These are phyloP conservation scores for Monosporascus sp. DNA, from an alignment of 2,329 filamentous ascomycete genomes.

Conservation along the genomic window DNA sequence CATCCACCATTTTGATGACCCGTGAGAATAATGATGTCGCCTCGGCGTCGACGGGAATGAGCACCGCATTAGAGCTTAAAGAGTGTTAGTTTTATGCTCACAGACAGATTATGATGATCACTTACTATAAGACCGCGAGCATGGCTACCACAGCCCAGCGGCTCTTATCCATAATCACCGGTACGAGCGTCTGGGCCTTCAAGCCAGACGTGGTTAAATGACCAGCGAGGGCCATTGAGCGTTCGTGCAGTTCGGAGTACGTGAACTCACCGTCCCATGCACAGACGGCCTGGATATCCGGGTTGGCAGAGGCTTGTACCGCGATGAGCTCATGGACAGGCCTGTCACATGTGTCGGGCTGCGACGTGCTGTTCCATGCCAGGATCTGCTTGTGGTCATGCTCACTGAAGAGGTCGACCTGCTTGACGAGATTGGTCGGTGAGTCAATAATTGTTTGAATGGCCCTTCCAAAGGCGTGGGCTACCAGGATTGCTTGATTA, in stretches of 20 bases:
- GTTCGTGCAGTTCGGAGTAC: constrained; percentile 23
- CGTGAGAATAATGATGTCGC: constrained; percentile 36
- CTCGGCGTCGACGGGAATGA: constrained; percentile 44
- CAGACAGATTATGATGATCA: constrained; percentile 36
- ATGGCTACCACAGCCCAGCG: constrained; percentile 64
- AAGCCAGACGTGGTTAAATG: constrained; percentile 23
- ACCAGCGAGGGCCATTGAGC: constrained; percentile 24
- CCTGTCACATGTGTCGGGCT: constrained; percentile 34
- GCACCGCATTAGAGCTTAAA: constrained; percentile 39
- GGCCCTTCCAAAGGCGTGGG: constrained; percentile 48
- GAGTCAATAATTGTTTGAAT: constrained; percentile 40
- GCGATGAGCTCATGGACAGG: constrained; percentile 42
- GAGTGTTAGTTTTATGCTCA: constrained; percentile 2
- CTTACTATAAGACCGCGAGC: constrained; percentile 61
- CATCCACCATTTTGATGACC: constrained; percentile 38
- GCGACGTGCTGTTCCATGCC: constrained; percentile 43
- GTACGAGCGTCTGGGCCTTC: constrained; percentile 42
- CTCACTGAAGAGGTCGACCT: constrained; percentile 50
- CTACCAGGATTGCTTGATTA: constrained; percentile 41
- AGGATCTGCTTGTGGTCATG: constrained; percentile 50
- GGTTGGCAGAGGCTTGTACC: constrained; percentile 33
- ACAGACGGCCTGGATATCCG: constrained; percentile 29
- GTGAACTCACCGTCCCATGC: constrained; percentile 26
- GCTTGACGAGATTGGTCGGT: constrained; percentile 35
- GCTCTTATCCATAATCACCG: constrained; percentile 65